phyloP scores from a whole-genome alignment of 192 early-diverging fungal genomes.

The Lunasporangiospora selenospora region DNA sequence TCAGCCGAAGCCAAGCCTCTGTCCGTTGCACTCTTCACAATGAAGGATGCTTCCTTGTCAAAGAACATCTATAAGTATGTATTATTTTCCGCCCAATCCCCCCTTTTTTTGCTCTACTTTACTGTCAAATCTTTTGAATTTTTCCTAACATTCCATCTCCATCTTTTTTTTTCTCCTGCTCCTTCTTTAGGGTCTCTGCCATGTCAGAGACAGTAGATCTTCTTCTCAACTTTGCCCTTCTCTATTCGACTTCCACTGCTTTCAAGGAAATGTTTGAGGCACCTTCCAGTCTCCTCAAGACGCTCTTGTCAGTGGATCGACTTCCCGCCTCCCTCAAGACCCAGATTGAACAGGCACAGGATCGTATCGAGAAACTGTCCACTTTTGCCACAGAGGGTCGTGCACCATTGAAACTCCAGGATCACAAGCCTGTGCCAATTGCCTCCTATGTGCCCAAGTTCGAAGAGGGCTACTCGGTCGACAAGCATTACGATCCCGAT shows the following conservation, averaged over 20 bases:
- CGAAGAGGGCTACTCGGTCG: conserved; percentile 87
- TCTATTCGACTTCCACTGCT: conserved; percentile 68
- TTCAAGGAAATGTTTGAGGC: conserved; percentile 69
- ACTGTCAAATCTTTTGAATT: too few species aligned
- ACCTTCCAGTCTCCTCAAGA: conserved; percentile 33
- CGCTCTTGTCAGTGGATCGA: conserved; percentile 12
- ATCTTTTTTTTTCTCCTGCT: background rate
- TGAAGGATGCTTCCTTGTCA: conserved; percentile 34
- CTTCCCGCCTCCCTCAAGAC: conserved; percentile 29
- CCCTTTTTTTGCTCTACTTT: too few species aligned
- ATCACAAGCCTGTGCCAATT: conserved; percentile 87
- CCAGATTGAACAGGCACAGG: conserved; percentile 35
- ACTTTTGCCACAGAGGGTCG: conserved; percentile 59
- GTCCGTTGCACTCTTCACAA: conserved; percentile 40
- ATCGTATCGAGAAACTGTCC: conserved; percentile 58
- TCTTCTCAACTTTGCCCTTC: conserved; percentile 52
- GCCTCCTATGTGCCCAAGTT: conserved; percentile 91
- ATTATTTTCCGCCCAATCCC: too few species aligned
- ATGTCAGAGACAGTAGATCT: conserved; percentile 49
- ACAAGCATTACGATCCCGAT: conserved; percentile 84
- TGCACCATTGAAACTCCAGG: conserved; percentile 81
- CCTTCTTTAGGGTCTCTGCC: conserved; percentile 38
- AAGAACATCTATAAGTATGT: conserved; percentile 41
- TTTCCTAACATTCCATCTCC: background rate
- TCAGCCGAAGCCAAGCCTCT: conserved; percentile 24